phyloP scores from a whole-genome alignment of 257 asterid genomes.

The Nicotiana tomentosiformis region DNA sequence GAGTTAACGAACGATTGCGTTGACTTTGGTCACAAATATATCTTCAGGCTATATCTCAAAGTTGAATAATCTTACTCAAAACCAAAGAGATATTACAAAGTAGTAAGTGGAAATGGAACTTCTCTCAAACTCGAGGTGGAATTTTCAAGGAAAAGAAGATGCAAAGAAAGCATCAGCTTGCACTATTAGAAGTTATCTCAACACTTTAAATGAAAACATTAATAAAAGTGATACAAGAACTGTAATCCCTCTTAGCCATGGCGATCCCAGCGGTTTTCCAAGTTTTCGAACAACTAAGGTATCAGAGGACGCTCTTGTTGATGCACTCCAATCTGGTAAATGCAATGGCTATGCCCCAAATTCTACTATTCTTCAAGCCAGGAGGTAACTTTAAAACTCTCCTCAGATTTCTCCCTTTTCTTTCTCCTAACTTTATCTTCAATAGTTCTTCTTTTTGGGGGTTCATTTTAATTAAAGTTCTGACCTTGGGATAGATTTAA shows the following conservation, averaged over 20 bases:
- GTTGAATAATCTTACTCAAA: neutral
- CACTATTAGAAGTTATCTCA: slow-evolving; percentile 14
- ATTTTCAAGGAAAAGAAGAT: slow-evolving; percentile 23
- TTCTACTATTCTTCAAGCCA: slow-evolving; percentile 31
- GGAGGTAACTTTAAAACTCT: slow-evolving; percentile 28
- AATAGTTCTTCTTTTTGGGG: neutral
- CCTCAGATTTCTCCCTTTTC: neutral
- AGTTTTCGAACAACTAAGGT: slow-evolving; percentile 39
- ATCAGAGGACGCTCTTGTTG: slow-evolving; percentile 42
- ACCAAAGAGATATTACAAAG: neutral
- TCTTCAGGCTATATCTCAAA: no score
- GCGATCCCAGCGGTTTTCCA: slow-evolving; percentile 59
- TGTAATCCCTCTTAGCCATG: slow-evolving; percentile 52
- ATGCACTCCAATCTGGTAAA: slow-evolving; percentile 36
- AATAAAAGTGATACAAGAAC: slow-evolving; percentile 32
- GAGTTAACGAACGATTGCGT: neutral
- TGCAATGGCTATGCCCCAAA: slow-evolving; percentile 49
- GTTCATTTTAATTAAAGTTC: neutral
- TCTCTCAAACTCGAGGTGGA: slow-evolving; percentile 10
- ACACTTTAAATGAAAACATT: slow-evolving; percentile 12
- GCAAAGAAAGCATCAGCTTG: slow-evolving; percentile 18
- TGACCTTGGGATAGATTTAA: neutral
- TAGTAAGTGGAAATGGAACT: slow-evolving; percentile 7
- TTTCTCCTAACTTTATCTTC: neutral
- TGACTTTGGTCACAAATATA: neutral